A percentile compares a stretch with the other conserved stretches of the same genome.
Conservation (phyloP, 352 stramenopile species). For the Phytophthora ohioensis region DNA sequence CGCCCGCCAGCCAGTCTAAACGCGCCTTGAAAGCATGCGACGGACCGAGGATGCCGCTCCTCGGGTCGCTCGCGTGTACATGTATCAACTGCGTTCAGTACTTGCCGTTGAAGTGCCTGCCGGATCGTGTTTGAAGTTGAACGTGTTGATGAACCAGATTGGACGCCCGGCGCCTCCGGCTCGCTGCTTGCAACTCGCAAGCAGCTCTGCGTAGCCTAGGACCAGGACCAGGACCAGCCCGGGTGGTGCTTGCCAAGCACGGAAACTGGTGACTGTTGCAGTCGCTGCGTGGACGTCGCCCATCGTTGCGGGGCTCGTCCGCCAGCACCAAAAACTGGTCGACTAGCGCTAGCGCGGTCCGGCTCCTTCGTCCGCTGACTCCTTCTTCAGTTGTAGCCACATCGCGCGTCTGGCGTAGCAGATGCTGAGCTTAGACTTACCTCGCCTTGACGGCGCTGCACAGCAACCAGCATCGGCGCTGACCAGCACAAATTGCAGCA, state of each 20-base stretch:
- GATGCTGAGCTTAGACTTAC: slow-evolving; percentile 21
- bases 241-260: not conserved
- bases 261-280: not conserved
- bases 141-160: slow-evolving; percentile 13
- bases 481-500: slow-evolving; percentile 6
- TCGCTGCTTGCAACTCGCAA: slow-evolving; percentile 2
- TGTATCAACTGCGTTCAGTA: slow-evolving; percentile 27
- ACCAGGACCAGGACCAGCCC: not conserved
- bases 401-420: slow-evolving; percentile 25
- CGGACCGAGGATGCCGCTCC: not conserved
- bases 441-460: slow-evolving; percentile 2
- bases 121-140: slow-evolving; percentile 41
- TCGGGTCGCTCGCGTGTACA: not conserved
- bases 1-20: slow-evolving; percentile 11
- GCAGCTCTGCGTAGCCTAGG: not conserved
- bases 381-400: slow-evolving; percentile 37
- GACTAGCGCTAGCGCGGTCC: slow-evolving; percentile 17
- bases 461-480: slow-evolving; percentile 3
- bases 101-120: slow-evolving; percentile 24
- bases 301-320: slow-evolving; percentile 6
- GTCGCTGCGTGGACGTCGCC: not conserved
- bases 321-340: slow-evolving; percentile 14
- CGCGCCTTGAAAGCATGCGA: not conserved
- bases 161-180: not conserved
- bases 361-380: slow-evolving; percentile 3